A percentile compares a stretch with the other conserved stretches of the same genome.
Conservation (phyloP, 257 asterid species). For the Ophiorrhiza pumila region DNA sequence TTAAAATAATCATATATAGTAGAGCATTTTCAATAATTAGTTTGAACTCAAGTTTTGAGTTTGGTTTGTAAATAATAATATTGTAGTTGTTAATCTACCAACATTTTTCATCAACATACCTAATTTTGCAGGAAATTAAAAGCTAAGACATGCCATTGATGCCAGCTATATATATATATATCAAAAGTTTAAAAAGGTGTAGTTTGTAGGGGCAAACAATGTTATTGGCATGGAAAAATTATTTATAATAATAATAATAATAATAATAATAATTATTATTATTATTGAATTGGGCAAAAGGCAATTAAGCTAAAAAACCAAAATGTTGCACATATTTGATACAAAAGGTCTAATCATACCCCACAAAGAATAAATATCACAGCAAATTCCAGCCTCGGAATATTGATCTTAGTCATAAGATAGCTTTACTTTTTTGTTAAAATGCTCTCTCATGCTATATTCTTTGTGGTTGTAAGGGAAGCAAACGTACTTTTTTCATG, state of each 20-base stretch:
- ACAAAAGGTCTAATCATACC: constrained; percentile 25
- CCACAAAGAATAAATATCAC: constrained; percentile 30
- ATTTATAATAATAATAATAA: not conserved
- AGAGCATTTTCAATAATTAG: too few species aligned
- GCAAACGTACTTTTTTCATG: not conserved
- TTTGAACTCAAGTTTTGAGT: too few species aligned
- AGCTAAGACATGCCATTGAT: not conserved
- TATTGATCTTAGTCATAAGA: constrained; percentile 22
- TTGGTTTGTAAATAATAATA: too few species aligned
- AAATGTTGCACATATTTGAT: constrained; percentile 17
- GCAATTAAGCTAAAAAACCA: constrained; percentile 9
- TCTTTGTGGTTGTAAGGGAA: constrained; percentile 18
- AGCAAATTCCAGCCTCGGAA: constrained; percentile 31
- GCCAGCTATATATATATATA: not conserved
- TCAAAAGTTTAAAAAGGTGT: not conserved
- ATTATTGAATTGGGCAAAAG: not conserved
- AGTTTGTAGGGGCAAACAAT: not conserved
- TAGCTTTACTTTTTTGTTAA: constrained; percentile 11
- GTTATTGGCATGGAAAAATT: not conserved
- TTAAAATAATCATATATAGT: too few species aligned
- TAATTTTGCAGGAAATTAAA: constrained; percentile 11
- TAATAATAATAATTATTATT: not conserved
- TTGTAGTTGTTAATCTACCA: constrained; percentile 21
- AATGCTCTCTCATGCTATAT: constrained; percentile 15
- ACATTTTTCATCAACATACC: constrained; percentile 10